Percentiles rank a stretch among this genome's conserved stretches.
Evolutionary conservation across 306 rosid genomes (phyloP).

Genomic region (Alnus rubra): DNA sequence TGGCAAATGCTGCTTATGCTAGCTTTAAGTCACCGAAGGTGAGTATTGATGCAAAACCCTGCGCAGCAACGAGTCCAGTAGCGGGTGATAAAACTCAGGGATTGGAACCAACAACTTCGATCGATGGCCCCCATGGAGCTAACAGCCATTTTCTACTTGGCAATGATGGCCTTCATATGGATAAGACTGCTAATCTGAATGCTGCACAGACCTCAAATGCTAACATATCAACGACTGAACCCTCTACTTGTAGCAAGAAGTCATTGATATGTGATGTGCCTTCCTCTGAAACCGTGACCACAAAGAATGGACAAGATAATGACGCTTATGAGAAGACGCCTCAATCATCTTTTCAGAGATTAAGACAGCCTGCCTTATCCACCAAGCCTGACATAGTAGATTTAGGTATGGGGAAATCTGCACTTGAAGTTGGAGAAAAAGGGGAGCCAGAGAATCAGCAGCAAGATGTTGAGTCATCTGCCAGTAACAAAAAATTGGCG

Average conservation of each 20-base stretch:
- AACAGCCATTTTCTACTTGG: constrained; percentile 26
- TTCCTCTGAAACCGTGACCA: constrained; percentile 21
- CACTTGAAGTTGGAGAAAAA: constrained; percentile 27
- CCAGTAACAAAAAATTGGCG: constrained; percentile 33
- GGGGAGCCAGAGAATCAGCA: constrained; percentile 35
- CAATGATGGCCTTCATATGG: constrained; percentile 14
- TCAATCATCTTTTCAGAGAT: constrained; percentile 27
- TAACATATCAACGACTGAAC: constrained; percentile 19
- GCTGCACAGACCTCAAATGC: constrained; percentile 25
- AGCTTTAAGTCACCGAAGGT: constrained; percentile 44
- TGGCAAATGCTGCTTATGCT: constrained; percentile 36
- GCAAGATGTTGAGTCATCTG: constrained; percentile 35
- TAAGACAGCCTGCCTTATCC: constrained; percentile 28
- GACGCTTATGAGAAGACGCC: constrained; percentile 33
- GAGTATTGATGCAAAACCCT: constrained; percentile 32
- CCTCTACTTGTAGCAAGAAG: constrained; percentile 25
- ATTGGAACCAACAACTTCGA: constrained; percentile 26
- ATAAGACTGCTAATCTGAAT: constrained; percentile 10
- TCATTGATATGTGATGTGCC: constrained; percentile 36
- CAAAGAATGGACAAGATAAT: constrained; percentile 34
- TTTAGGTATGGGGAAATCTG: constrained; percentile 32
- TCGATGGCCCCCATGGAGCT: constrained; percentile 37
- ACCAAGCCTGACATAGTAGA: constrained; percentile 34
- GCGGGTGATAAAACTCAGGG: constrained; percentile 34
- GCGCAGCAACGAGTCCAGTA: constrained; percentile 31